Evolutionary conservation across 371 early-diverging fungal species (phyloP), one percentile per base, ranked within the genome.

Genomic region (Circinella minor): DNA sequence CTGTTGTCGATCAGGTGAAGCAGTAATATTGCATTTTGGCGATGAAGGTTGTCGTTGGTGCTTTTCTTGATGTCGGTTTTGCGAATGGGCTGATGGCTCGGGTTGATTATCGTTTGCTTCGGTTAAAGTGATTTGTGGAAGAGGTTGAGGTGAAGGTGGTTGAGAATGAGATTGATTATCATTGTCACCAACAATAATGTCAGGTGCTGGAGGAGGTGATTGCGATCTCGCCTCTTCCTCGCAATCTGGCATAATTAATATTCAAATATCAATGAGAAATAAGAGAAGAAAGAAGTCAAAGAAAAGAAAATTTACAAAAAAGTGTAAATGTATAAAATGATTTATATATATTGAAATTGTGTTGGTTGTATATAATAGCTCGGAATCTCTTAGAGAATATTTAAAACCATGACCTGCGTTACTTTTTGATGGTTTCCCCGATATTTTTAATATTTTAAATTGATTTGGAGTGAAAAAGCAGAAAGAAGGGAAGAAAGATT

Each of bases 91-190:
- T 36, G 71, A 66, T 51, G 63, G 20, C 47, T 13, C 47, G 20
- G 55, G 13, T 20, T 46, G 61, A 48, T 36, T 51, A 55, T 61
- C 70, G 49, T 67, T 47, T 39, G 69, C 71, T 27, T 73, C 72
- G 17, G 83, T 82, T 8, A 82, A 57, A 54, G 77, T 73, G 70
- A 82, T 82, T 70, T 76, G 83, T 8, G 83, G 83, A 55, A 82
- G 75, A 17, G 64, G 43, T 15, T 71, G 66, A 61, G 70, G 38
- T 48, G 63, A 36, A 13, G 55, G 60, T 18, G 63, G 10, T 54
- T 51, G 38, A 14, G n/a, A 51, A 51, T 51, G 51, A 17, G 51
- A 43, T 9, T 47, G 54, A n/a, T 38, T 38, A 34, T 61, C 36
- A 36, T 34, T 6, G 36, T 20, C 68, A 60, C 48, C 48, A 51